phyloP scores from a whole-genome alignment of 2,329 filamentous ascomycete species.

The Aspergillus chevalieri region DNA sequence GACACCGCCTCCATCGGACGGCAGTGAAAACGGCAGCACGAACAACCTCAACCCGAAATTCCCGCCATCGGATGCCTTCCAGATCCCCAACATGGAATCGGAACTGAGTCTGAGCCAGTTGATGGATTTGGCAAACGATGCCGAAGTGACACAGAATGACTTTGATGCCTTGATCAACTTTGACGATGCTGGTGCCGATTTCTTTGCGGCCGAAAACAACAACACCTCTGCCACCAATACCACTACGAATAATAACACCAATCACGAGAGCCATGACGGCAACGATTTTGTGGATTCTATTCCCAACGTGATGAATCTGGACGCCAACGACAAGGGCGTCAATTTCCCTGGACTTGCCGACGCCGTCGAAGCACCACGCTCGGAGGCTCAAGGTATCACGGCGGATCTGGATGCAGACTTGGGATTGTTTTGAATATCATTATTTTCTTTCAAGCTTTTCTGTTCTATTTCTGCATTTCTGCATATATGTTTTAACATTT shows the following conservation, averaged over 20 bases:
- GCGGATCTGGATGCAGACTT: constrained; percentile 16
- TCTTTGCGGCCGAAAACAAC: constrained; percentile 27
- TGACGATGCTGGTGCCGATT: constrained; percentile 34
- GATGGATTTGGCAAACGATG: constrained; percentile 40
- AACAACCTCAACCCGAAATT: constrained; percentile 30
- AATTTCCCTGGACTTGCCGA: constrained; percentile 5
- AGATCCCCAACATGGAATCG: constrained; percentile 23
- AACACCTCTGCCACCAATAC: constrained; percentile 1
- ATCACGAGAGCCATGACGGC: constrained; percentile 6
- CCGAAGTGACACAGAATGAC: constrained; percentile 40
- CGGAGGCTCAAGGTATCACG: constrained; percentile 6
- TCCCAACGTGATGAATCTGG: constrained; percentile 11
- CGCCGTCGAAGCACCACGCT: constrained; percentile 4
- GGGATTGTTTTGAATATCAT: constrained; percentile 7
- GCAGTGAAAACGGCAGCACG: constrained; percentile 39
- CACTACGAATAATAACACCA: background rate
- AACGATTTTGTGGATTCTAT: constrained; percentile 1
- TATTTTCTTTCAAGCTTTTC: background rate
- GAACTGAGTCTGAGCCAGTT: constrained; percentile 36
- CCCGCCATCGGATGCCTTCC: constrained; percentile 19
- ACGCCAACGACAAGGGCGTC: constrained; percentile 11
- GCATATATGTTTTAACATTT: background rate
- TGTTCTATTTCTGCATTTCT: background rate
- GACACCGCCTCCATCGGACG: constrained; percentile 37
- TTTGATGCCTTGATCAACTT: constrained; percentile 44